Conservation (phyloP, 1,284 basidiomycete genomes). For the Schizophyllum commune region DNA sequence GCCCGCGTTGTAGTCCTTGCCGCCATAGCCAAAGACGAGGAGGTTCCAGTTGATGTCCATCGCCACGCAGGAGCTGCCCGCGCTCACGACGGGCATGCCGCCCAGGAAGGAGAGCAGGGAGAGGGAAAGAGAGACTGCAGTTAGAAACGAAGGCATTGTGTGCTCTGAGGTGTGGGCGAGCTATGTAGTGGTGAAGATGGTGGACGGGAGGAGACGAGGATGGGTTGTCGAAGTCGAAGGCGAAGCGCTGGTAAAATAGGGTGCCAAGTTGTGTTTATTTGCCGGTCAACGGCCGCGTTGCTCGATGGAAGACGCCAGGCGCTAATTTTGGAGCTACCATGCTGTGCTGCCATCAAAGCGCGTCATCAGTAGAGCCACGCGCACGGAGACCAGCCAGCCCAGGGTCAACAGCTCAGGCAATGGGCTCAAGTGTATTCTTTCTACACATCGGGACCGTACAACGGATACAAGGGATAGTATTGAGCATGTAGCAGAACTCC, state of each 20-base stretch:
- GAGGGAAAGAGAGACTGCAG: conserved; percentile 52
- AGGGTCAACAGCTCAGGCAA: too few relatives aligned
- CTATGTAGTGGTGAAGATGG: not conserved
- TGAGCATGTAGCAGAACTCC: too few relatives aligned
- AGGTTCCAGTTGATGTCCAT: conserved; percentile 69
- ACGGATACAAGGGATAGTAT: too few relatives aligned
- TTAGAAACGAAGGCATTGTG: conserved; percentile 25
- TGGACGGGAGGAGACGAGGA: not conserved
- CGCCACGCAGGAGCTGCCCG: conserved; percentile 51
- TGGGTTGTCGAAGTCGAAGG: not conserved
- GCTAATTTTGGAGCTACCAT: not conserved
- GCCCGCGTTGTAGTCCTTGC: conserved; percentile 70
- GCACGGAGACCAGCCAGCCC: too few relatives aligned
- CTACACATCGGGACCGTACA: too few relatives aligned
- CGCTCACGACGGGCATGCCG: conserved; percentile 6
- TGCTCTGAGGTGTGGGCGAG: conserved; percentile 1
- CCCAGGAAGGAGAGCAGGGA: conserved; percentile 34
- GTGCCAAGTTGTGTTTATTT: not conserved
- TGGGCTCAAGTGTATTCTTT: too few relatives aligned
- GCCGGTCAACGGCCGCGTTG: not conserved
- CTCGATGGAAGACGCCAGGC: not conserved
- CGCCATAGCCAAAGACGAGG: conserved; percentile 63
- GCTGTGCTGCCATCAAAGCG: not conserved
- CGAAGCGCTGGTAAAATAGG: not conserved
- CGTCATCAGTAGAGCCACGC: not conserved